phyloP scores from a whole-genome alignment of 768 basidiomycete genomes.

The Suillus decipiens region DNA sequence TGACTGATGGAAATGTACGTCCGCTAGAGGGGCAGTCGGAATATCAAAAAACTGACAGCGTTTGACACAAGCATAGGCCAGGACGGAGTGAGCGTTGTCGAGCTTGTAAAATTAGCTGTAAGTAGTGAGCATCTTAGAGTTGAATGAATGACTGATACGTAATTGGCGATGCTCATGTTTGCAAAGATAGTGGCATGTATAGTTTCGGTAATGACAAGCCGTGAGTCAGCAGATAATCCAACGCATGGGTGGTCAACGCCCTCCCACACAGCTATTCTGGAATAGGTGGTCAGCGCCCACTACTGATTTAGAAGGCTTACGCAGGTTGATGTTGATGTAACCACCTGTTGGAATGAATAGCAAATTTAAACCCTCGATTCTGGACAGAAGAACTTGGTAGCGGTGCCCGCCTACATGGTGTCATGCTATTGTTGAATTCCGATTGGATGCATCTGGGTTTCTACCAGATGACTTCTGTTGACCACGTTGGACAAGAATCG shows the following conservation, averaged over 20 bases:
- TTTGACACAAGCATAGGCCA: constrained; percentile 76
- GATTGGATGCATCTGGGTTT: no score
- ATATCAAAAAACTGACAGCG: constrained; percentile 58
- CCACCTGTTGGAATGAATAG: neutral
- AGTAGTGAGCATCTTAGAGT: neutral
- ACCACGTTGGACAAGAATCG: no score
- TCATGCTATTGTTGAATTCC: no score
- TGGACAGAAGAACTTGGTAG: neutral
- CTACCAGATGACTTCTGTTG: no score
- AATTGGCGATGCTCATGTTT: constrained; percentile 90
- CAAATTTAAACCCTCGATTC: neutral
- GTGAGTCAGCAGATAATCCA: constrained; percentile 87
- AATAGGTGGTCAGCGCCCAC: neutral
- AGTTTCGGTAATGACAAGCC: constrained; percentile 75
- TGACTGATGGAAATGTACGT: constrained; percentile 45
- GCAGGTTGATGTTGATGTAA: neutral
- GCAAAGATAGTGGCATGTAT: constrained; percentile 86
- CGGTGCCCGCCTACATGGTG: neutral
- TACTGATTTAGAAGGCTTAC: neutral
- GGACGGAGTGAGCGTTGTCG: constrained; percentile 72
- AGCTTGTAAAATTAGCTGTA: constrained; percentile 72
- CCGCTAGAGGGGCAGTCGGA: constrained; percentile 6
- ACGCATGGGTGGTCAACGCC: neutral
- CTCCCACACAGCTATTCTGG: neutral
- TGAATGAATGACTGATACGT: constrained; percentile 23